phyloP scores from a whole-genome alignment of 805 yeast species.

The Sporopachydermia quercuum region DNA sequence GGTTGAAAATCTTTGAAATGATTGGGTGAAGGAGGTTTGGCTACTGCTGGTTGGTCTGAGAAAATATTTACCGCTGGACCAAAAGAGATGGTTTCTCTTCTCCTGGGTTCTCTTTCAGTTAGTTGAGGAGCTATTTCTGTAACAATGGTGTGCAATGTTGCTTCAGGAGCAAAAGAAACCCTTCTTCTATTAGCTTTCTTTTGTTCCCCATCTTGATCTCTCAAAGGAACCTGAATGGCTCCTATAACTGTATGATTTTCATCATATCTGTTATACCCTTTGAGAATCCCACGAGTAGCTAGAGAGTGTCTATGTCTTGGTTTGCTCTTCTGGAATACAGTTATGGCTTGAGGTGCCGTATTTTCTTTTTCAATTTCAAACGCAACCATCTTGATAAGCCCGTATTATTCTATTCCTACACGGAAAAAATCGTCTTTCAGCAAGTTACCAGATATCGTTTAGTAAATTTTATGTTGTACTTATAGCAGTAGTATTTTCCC shows the following conservation, averaged over 20 bases:
- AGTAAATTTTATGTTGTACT: too few relatives aligned
- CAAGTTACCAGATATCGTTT: too few relatives aligned
- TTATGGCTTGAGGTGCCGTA: neutral
- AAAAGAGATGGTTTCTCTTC: slow-evolving; percentile 18
- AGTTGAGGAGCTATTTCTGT: slow-evolving; percentile 6
- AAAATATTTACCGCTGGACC: slow-evolving; percentile 12
- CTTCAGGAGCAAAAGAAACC: slow-evolving; percentile 69
- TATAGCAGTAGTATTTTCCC: too few relatives aligned
- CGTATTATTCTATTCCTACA: too few relatives aligned
- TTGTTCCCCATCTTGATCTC: slow-evolving; percentile 6
- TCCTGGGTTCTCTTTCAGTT: slow-evolving; percentile 12
- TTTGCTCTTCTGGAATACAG: neutral
- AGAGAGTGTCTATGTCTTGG: neutral
- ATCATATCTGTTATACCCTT: slow-evolving; percentile 4
- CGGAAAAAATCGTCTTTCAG: too few relatives aligned
- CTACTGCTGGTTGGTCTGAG: neutral
- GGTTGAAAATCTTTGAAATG: slow-evolving; percentile 1
- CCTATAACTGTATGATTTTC: slow-evolving; percentile 24
- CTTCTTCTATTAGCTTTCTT: slow-evolving; percentile 26
- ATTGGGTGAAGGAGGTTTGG: slow-evolving; percentile 4
- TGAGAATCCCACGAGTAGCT: neutral
- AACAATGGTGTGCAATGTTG: slow-evolving; percentile 37
- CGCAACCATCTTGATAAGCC: neutral
- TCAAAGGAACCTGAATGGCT: slow-evolving; percentile 16
- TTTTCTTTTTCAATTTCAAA: neutral